phyloP scores from a whole-genome alignment of 2,329 filamentous ascomycete genomes.

The Madurella mycetomatis region DNA sequence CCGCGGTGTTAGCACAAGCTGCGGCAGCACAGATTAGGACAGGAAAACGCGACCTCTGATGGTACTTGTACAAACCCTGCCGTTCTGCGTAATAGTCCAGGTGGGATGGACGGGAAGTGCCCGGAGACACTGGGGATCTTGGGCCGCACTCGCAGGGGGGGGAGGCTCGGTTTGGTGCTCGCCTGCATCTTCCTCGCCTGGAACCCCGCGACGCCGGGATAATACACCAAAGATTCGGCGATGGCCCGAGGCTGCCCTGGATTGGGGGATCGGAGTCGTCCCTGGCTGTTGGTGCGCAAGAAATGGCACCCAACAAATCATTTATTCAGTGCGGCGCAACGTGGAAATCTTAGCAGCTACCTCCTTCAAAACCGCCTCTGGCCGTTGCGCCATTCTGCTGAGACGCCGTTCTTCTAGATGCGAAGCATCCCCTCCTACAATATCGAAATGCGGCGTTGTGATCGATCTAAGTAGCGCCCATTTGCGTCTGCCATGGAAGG shows the following conservation, averaged over 20 bases:
- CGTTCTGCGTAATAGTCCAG: not conserved
- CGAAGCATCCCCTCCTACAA: too few relatives aligned
- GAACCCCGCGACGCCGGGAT: not conserved
- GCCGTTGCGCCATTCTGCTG: too few relatives aligned
- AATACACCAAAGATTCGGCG: not conserved
- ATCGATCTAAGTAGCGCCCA: too few relatives aligned
- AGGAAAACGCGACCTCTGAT: constrained; percentile 4
- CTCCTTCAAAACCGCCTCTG: too few relatives aligned
- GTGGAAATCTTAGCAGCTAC: too few relatives aligned
- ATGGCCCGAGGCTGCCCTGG: not conserved
- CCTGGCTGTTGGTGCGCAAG: too few relatives aligned
- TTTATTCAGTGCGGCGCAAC: too few relatives aligned
- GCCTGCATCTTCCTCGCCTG: not conserved
- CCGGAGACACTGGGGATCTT: not conserved
- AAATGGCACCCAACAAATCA: too few relatives aligned
- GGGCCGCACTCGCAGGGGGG: not conserved
- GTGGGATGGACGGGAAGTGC: not conserved
- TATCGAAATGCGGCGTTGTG: too few relatives aligned
- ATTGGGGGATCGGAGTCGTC: too few relatives aligned
- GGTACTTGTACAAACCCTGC: not conserved
- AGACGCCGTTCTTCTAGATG: too few relatives aligned
- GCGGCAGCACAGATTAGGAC: constrained; percentile 14
- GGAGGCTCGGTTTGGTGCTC: not conserved
- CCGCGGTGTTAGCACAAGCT: constrained; percentile 11
- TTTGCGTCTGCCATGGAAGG: too few relatives aligned